Conservation (phyloP, 371 early-diverging fungal genomes). For the Mucor velutinosus region DNA sequence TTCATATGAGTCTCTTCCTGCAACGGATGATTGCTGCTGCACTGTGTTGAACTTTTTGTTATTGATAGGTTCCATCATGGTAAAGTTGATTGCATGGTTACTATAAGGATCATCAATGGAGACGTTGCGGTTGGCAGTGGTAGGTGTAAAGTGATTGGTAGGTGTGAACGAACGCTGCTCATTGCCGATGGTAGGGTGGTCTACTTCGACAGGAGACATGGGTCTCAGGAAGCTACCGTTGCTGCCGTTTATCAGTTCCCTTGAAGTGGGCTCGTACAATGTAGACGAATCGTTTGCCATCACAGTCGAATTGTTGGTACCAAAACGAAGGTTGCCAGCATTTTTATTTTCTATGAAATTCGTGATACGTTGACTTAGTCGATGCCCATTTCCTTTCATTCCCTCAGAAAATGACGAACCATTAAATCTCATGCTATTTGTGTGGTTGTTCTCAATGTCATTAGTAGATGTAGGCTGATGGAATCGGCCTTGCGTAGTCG, state of each 20-base stretch:
- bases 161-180: slow-evolving; percentile 10
- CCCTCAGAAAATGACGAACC: slow-evolving; percentile 10
- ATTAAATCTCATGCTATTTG: slow-evolving; percentile 10
- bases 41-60: not conserved
- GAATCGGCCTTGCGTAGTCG: not conserved
- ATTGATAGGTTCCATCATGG: slow-evolving; percentile 32
- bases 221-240: slow-evolving; percentile 31
- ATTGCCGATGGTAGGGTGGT: slow-evolving; percentile 11
- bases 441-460: slow-evolving; percentile 10
- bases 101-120: slow-evolving; percentile 40
- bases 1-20: slow-evolving; percentile 3
- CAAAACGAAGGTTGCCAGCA: not conserved
- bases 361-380: slow-evolving; percentile 28
- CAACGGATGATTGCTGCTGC: not conserved
- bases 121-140: slow-evolving; percentile 15
- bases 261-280: not conserved
- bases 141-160: not conserved
- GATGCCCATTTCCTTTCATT: slow-evolving; percentile 11
- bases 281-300: not conserved
- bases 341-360: slow-evolving; percentile 24
- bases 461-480: not conserved
- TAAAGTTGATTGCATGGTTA: slow-evolving; percentile 31
- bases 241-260: not conserved
- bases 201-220: slow-evolving; percentile 44
- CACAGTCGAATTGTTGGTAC: not conserved